phyloP scores from a whole-genome alignment of 805 yeast species.

The Pichia exigua region DNA sequence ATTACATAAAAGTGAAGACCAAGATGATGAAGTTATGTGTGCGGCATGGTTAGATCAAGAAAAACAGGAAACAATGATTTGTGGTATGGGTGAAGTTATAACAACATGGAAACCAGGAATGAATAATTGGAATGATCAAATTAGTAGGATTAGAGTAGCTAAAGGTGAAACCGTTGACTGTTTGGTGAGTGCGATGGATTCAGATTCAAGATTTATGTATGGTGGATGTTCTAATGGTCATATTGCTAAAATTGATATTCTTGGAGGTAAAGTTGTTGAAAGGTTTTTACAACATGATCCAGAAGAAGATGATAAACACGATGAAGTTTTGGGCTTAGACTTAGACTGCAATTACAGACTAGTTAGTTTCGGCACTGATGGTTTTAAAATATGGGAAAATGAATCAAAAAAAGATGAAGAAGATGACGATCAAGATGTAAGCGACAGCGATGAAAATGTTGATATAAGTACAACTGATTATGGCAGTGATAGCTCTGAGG shows the following conservation, averaged over 20 bases:
- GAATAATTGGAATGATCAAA: conserved; percentile 69
- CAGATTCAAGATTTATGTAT: conserved; percentile 54
- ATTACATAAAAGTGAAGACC: conserved; percentile 68
- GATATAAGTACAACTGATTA: conserved; percentile 5
- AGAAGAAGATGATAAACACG: conserved; percentile 65
- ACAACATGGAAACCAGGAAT: conserved; percentile 77
- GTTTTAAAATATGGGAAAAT: conserved; percentile 66
- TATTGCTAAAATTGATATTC: conserved; percentile 58
- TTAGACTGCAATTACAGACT: conserved; percentile 75
- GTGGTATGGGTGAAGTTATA: conserved; percentile 82
- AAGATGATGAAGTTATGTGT: conserved; percentile 84
- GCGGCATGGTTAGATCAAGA: conserved; percentile 61
- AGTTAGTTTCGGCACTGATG: conserved; percentile 78
- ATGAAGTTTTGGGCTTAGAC: conserved; percentile 72
- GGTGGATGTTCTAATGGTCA: conserved; percentile 76
- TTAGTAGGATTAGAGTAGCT: conserved; percentile 62
- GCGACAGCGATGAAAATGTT: conserved; percentile 11
- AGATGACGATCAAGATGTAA: conserved; percentile 12
- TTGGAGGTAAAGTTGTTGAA: conserved; percentile 55
- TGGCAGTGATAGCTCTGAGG: conserved; percentile 2
- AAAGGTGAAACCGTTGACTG: conserved; percentile 64
- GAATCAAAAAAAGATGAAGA: conserved; percentile 14
- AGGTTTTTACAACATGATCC: conserved; percentile 54
- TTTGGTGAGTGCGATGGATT: conserved; percentile 48
- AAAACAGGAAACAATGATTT: conserved; percentile 42